Evolutionary conservation across 2,329 filamentous ascomycete genomes (phyloP), one percentile per base, ranked within the genome.

Genomic region (Apiospora saccharicola): DNA sequence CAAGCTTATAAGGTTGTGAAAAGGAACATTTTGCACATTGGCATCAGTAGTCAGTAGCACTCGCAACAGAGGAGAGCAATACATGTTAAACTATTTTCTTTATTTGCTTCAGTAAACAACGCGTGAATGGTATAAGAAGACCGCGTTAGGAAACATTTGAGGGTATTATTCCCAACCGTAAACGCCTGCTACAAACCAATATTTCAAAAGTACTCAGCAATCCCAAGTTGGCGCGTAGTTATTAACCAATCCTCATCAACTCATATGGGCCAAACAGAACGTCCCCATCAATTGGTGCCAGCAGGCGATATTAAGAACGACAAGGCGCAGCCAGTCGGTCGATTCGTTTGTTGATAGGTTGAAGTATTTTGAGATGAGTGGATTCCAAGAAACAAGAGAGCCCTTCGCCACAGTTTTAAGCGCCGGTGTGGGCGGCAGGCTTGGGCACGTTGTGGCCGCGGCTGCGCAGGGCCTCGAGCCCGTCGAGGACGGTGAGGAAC

Each of bases 401-500:
- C 34, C 8, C 8, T 10, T 10, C 37, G 7, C 37, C 47, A 64
- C 47, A 10, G 16, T 61, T 61, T 69, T 78, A 80, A 1, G 77
- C 79, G 14, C 76, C 77, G 1, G 78, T 75, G 30, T 79, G 76
- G 13, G 77, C 77, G 26, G 76, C 71, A 7, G 79, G 76, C 57
- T 74, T 75, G 68, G 71, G 71, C 24, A 76, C 75, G 68, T 76
- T 76, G 75, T 82, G 80, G 49, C 82, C 82, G 64, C 85, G 83
- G 69, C 82, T 83, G 61, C 84, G 82, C 76, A 86, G 79, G 46
- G 82, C 81, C 71, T 84, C 82, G 51, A 89, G 75, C 4, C 80
- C 82, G 73, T 89, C 87, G 71, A 89, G 78, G 49, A 84, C 82
- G 44, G 85, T 81, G 8, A 89, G 80, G 68, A 82, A 84, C 8